phyloP scores from a whole-genome alignment of 352 stramenopile species.

The Phytophthora pseudosyringae region DNA sequence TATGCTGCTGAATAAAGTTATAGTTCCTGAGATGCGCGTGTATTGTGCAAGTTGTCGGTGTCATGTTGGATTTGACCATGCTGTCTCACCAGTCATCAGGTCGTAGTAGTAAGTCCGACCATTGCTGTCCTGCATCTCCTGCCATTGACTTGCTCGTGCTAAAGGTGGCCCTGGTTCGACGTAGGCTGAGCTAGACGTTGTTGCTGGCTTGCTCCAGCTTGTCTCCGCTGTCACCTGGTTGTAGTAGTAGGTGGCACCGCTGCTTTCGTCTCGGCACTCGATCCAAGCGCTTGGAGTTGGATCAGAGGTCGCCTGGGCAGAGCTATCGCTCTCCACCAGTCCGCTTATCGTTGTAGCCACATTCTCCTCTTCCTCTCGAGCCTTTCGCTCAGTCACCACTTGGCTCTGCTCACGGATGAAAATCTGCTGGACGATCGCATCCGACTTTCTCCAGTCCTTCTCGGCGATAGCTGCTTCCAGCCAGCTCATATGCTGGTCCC shows the following conservation, averaged over 20 bases:
- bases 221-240: constrained; percentile 49
- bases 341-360: not conserved
- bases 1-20: constrained; percentile 28
- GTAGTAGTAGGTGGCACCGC: constrained; percentile 53
- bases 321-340: not conserved
- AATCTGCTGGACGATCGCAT: constrained; percentile 79
- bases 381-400: constrained; percentile 29
- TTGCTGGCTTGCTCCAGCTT: constrained; percentile 42
- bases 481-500: constrained; percentile 73
- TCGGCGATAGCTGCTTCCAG: constrained; percentile 65
- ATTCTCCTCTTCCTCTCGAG: constrained; percentile 12
- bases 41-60: not conserved
- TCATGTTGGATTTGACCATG: constrained; percentile 31
- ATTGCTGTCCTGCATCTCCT: constrained; percentile 29
- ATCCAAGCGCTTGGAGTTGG: constrained; percentile 23
- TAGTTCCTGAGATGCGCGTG: constrained; percentile 5
- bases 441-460: constrained; percentile 71
- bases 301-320: not conserved
- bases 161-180: not conserved
- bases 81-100: constrained; percentile 39
- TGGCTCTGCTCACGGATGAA: constrained; percentile 68
- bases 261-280: constrained; percentile 40
- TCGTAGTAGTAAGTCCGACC: constrained; percentile 56
- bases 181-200: not conserved
- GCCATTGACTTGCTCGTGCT: constrained; percentile 20